Base-by-base conservation (phyloP, 108 stramenopile species). In the Cyclotella sp. region DNA sequence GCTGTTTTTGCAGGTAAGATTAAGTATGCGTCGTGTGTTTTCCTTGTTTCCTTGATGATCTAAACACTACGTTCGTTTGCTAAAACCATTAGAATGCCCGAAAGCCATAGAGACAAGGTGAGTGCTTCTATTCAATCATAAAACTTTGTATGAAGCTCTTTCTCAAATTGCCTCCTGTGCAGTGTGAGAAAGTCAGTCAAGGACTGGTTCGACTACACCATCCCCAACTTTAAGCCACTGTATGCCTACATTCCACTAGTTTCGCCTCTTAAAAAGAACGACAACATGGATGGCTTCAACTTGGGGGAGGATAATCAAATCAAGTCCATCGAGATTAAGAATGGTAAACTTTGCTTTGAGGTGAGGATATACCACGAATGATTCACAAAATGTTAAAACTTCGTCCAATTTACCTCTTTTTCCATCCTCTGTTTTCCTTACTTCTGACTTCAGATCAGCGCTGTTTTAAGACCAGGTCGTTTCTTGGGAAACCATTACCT, bases 401-500 rank as follows among this genome's bases (percentile, higher is more conserved):
- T n/a, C n/a, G n/a, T n/a, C n/a, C 15, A 30, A 12, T 24, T 15
- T 16, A 19, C 63, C 21, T 22, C 27, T 0, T 60, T 16, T 6
- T 69, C 47, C 18, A 27, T 47, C 21, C 30, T 41, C 22, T 5
- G 3, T 7, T 4, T 21, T 58, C 3, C 22, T 58, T 27, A 2
- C 16, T 26, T 2, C 9, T 28, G 26, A 3, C 9, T 43, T 5
- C 58, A 81, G 79, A 54, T 81, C 18, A 72, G 83, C 58, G 85
- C 91, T 14, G 84, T 94, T 8, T 60, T 96, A 11, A 64, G 95
- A 62, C 95, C 95, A 29, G 95, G 93, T 45, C 85, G 89, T 22
- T 96, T 96, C 72, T 68, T 96, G 49, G 93, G 93, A 16, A 96
- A 85, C 64, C 88, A 96, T 60, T 96, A 93, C 70, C 51, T 96